Conservation (phyloP, 495 filamentous ascomycete species). For the Xylaria cubensis region DNA sequence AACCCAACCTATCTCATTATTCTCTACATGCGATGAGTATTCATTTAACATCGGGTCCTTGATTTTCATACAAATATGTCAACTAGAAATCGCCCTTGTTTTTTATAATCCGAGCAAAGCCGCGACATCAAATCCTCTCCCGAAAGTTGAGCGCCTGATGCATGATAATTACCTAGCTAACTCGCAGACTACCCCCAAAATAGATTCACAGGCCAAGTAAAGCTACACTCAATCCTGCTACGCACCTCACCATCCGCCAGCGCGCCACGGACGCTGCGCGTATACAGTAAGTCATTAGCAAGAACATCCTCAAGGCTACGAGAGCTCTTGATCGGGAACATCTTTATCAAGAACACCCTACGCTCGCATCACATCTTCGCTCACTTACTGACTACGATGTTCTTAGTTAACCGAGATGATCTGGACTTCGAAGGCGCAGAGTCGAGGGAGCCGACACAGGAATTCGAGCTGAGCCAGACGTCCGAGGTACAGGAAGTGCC, state of each 20-base stretch:
- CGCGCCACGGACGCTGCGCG: slow-evolving; percentile 82
- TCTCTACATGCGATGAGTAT: background rate
- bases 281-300: slow-evolving; percentile 59
- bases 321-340: background rate
- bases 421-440: slow-evolving; percentile 81
- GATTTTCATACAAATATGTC: background rate
- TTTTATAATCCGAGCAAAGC: background rate
- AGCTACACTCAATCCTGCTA: slow-evolving; percentile 85
- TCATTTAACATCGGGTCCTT: background rate
- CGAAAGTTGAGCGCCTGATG: background rate
- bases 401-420: slow-evolving; percentile 73
- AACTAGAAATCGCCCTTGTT: background rate
- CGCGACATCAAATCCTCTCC: background rate
- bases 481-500: slow-evolving; percentile 83
- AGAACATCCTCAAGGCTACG: background rate
- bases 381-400: background rate
- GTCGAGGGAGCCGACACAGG: slow-evolving; percentile 75
- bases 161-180: slow-evolving; percentile 11
- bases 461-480: slow-evolving; percentile 77
- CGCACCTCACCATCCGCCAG: slow-evolving; percentile 72
- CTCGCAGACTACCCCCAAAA: background rate
- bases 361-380: background rate
- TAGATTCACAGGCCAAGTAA: slow-evolving; percentile 93
- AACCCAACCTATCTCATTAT: background rate
- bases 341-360: background rate